A percentile compares a stretch with the other conserved stretches of the same genome.
Conservation (phyloP, 805 yeast species). For the Candida rishiriensis region DNA sequence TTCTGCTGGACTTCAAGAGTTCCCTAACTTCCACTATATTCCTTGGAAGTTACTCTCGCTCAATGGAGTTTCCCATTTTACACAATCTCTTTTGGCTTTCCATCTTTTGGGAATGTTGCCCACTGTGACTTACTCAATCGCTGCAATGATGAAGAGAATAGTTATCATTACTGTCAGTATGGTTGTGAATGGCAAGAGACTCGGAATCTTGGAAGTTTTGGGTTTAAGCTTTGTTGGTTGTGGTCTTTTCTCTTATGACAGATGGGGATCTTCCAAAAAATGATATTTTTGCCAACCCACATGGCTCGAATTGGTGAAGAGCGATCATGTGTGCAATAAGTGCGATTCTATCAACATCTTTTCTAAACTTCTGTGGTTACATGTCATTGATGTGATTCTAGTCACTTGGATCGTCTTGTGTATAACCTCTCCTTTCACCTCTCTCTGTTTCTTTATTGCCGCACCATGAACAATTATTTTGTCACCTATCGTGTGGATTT, state of each 20-base stretch:
- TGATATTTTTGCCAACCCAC: too few relatives aligned
- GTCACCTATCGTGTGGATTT: too few relatives aligned
- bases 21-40: slow-evolving; percentile 29
- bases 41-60: slow-evolving; percentile 46
- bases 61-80: slow-evolving; percentile 73
- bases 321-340: too few relatives aligned
- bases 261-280: slow-evolving; percentile 39
- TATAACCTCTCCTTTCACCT: too few relatives aligned
- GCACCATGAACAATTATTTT: too few relatives aligned
- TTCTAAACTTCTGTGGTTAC: too few relatives aligned
- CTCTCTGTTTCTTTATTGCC: too few relatives aligned
- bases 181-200: slow-evolving; percentile 48
- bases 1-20: slow-evolving; percentile 3
- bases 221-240: slow-evolving; percentile 49
- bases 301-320: too few relatives aligned
- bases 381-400: too few relatives aligned
- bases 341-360: too few relatives aligned
- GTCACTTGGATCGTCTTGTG: too few relatives aligned
- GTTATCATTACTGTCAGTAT: slow-evolving; percentile 78
- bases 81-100: slow-evolving; percentile 77
- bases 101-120: slow-evolving; percentile 77
- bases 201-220: slow-evolving; percentile 41
- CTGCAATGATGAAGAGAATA: slow-evolving; percentile 84
- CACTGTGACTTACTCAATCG: slow-evolving; percentile 81
- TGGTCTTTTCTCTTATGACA: slow-evolving; percentile 61